Percentiles rank a stretch among this genome's conserved stretches.
These are phyloP conservation scores for Jamesozyma piceae DNA, from an alignment of 805 yeast species.

Conservation along the genomic window DNA sequence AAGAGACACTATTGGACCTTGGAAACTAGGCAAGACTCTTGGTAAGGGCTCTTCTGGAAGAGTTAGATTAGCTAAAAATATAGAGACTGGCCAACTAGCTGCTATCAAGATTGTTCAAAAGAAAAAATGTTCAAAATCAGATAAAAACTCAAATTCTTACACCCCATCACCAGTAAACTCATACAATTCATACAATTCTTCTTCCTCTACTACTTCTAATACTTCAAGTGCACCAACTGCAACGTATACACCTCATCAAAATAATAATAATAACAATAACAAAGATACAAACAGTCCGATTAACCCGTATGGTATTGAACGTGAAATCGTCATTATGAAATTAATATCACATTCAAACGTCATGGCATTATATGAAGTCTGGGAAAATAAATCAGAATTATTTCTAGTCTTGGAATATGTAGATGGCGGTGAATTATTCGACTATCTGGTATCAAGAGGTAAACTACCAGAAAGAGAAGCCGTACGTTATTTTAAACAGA, in stretches of 20 bases:
- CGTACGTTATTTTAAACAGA: slow-evolving; percentile 66
- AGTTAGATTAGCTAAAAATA: slow-evolving; percentile 65
- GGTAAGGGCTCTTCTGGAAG: slow-evolving; percentile 82
- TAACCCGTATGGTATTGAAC: slow-evolving; percentile 84
- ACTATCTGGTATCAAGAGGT: slow-evolving; percentile 58
- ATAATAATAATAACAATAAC: slow-evolving; percentile 11
- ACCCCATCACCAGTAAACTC: slow-evolving; percentile 4
- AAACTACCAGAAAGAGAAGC: slow-evolving; percentile 67
- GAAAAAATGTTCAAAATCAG: slow-evolving; percentile 23
- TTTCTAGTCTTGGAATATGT: slow-evolving; percentile 73
- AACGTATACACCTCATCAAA: slow-evolving; percentile 1
- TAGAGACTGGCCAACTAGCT: slow-evolving; percentile 61
- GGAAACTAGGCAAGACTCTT: slow-evolving; percentile 69
- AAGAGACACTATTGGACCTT: slow-evolving; percentile 58
- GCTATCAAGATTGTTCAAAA: slow-evolving; percentile 80
- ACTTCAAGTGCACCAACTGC: slow-evolving; percentile 12
- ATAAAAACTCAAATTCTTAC: not conserved
- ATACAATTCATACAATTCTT: slow-evolving; percentile 9
- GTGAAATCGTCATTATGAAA: slow-evolving; percentile 96
- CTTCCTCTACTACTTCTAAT: slow-evolving; percentile 8
- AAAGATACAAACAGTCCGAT: slow-evolving; percentile 9
- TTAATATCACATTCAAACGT: slow-evolving; percentile 88
- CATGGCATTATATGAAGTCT: slow-evolving; percentile 87
- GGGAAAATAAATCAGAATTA: slow-evolving; percentile 92
- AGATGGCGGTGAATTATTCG: slow-evolving; percentile 83